Evolutionary conservation across 2,329 filamentous ascomycete species (phyloP).

Genomic region (Ophiocordyceps polyrhachis-furcata): DNA sequence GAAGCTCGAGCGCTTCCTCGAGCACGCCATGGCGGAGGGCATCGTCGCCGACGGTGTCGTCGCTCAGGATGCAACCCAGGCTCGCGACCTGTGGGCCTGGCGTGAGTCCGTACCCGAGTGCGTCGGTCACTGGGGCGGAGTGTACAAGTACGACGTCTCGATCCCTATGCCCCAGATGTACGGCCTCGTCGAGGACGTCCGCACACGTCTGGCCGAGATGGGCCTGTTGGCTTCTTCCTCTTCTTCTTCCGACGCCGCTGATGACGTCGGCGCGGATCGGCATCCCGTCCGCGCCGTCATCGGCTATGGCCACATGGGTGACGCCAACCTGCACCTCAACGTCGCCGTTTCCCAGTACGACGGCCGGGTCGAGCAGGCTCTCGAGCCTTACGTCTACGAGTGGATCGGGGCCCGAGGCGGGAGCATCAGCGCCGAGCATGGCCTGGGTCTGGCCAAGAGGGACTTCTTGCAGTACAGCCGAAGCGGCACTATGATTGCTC

Average conservation of each 20-base stretch:
- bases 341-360: constrained; percentile 69
- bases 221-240: constrained; percentile 44
- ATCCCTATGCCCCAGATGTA: constrained; percentile 83
- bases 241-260: neutral
- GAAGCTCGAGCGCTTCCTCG: constrained; percentile 79
- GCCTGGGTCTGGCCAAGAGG: constrained; percentile 87
- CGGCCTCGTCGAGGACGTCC: constrained; percentile 68
- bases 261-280: constrained; percentile 53
- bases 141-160: constrained; percentile 97
- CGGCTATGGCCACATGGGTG: constrained; percentile 96
- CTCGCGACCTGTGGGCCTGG: constrained; percentile 72
- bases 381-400: constrained; percentile 95
- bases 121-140: constrained; percentile 75
- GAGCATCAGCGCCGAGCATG: constrained; percentile 94
- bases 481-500: constrained; percentile 63
- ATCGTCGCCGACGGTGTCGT: constrained; percentile 81
- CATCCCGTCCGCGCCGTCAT: constrained; percentile 77
- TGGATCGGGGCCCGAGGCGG: constrained; percentile 81
- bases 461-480: constrained; percentile 87
- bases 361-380: constrained; percentile 63
- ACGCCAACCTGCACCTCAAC: constrained; percentile 89
- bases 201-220: constrained; percentile 49
- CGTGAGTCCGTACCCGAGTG: constrained; percentile 85
- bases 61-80: constrained; percentile 84
- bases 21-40: constrained; percentile 75